Evolutionary conservation across 805 yeast genomes (phyloP).

Genomic region (Nakazawaea pomicola): DNA sequence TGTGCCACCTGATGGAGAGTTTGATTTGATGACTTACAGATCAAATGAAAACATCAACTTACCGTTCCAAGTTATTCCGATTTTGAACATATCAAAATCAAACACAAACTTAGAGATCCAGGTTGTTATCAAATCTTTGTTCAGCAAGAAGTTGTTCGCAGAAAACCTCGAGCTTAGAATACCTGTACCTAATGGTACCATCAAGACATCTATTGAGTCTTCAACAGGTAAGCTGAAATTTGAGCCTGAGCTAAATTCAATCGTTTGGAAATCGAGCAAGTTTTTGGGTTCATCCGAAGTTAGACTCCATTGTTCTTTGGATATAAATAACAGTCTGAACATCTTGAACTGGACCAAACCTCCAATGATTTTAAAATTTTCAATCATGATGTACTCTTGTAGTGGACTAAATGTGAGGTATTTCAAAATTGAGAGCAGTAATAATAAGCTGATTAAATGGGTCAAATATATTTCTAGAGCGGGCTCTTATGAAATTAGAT

Average conservation of each 20-base stretch:
- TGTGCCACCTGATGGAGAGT: conserved; percentile 84
- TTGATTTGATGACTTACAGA: conserved; percentile 76
- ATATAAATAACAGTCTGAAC: conserved; percentile 32
- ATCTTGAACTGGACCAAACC: conserved; percentile 59
- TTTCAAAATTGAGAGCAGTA: conserved; percentile 57
- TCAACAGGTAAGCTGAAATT: conserved; percentile 65
- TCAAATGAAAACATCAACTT: conserved; percentile 52
- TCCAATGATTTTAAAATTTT: conserved; percentile 68
- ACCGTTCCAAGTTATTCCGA: conserved; percentile 67
- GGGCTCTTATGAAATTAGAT: conserved; percentile 79
- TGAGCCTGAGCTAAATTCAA: conserved; percentile 56
- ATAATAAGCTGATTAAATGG: conserved; percentile 67
- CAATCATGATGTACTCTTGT: conserved; percentile 66
- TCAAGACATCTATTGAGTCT: conserved; percentile 38
- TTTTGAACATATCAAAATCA: conserved; percentile 32
- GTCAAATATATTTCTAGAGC: conserved; percentile 73
- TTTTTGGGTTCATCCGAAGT: conserved; percentile 64
- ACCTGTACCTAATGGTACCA: conserved; percentile 64
- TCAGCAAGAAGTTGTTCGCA: conserved; percentile 53
- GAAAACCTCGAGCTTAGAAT: conserved; percentile 58
- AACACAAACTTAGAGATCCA: conserved; percentile 41
- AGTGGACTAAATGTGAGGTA: conserved; percentile 74
- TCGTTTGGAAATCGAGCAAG: conserved; percentile 69
- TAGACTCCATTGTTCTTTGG: conserved; percentile 44
- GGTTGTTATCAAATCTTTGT: conserved; percentile 58